phyloP scores from a whole-genome alignment of 1,284 basidiomycete species.

The Leccinum subrobustum region DNA sequence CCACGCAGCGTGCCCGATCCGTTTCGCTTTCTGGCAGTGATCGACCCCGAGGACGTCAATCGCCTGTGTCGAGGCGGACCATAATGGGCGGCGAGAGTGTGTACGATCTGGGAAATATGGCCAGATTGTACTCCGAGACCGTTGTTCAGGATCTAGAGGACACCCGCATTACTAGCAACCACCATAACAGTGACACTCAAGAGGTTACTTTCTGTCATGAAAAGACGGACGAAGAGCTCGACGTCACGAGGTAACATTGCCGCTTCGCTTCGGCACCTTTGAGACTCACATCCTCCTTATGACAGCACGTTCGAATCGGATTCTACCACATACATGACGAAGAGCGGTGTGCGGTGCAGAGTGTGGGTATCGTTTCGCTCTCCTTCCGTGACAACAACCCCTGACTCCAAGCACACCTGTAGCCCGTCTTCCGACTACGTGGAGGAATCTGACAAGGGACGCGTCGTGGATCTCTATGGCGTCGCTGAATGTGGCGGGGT shows the following conservation, averaged over 20 bases:
- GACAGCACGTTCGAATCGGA: neutral
- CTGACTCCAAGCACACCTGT: neutral
- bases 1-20: too few relatives aligned
- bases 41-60: too few relatives aligned
- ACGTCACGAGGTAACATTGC: neutral
- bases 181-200: neutral
- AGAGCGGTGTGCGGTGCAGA: neutral
- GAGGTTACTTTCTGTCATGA: neutral
- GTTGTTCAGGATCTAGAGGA: neutral
- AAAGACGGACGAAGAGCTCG: neutral
- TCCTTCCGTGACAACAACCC: neutral
- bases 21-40: too few relatives aligned
- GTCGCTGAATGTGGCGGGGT: slow-evolving; percentile 4
- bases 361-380: neutral
- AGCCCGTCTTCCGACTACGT: slow-evolving; percentile 10
- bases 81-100: too few relatives aligned
- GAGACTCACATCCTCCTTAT: neutral
- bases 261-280: neutral
- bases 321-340: neutral
- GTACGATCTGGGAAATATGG: too few relatives aligned
- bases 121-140: neutral
- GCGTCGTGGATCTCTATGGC: slow-evolving; percentile 2
- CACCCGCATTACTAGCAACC: neutral
- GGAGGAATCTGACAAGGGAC: slow-evolving; percentile 1
- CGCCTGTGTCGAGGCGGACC: too few relatives aligned